Evolutionary conservation across 441 rosid genomes (phyloP).

Genomic region (Pelargonium fulgidum): DNA sequence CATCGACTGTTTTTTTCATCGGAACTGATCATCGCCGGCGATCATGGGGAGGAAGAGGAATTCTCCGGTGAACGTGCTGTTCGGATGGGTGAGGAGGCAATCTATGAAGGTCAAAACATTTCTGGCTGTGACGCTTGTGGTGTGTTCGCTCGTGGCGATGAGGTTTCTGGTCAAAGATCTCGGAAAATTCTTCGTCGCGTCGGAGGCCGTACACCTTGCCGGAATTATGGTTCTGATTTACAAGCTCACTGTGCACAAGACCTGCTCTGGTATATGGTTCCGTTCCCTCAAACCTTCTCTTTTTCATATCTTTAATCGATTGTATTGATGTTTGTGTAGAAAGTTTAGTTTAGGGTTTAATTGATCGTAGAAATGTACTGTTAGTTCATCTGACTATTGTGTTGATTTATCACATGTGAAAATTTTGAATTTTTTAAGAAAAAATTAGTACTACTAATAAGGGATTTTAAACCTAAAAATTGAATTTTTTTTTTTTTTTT

Average conservation of each 20-base stretch:
- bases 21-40: too few species aligned
- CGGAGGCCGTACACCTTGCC: conserved; percentile 62
- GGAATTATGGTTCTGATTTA: conserved; percentile 63
- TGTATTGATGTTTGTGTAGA: too few species aligned
- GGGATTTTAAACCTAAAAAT: too few species aligned
- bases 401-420: too few species aligned
- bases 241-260: conserved; percentile 60
- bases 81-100: conserved; percentile 49
- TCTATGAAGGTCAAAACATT: conserved; percentile 48
- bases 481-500: too few species aligned
- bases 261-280: conserved; percentile 48
- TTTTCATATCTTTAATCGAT: background rate
- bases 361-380: too few species aligned
- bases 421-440: too few species aligned
- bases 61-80: conserved; percentile 33
- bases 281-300: background rate
- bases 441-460: too few species aligned
- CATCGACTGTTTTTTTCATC: too few species aligned
- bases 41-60: conserved; percentile 56
- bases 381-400: too few species aligned
- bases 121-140: conserved; percentile 24
- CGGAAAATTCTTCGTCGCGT: conserved; percentile 48
- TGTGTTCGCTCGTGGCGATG: conserved; percentile 36
- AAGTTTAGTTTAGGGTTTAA: too few species aligned
- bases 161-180: conserved; percentile 31